phyloP scores from a whole-genome alignment of 495 filamentous ascomycete genomes.

The Talaromyces ruber region DNA sequence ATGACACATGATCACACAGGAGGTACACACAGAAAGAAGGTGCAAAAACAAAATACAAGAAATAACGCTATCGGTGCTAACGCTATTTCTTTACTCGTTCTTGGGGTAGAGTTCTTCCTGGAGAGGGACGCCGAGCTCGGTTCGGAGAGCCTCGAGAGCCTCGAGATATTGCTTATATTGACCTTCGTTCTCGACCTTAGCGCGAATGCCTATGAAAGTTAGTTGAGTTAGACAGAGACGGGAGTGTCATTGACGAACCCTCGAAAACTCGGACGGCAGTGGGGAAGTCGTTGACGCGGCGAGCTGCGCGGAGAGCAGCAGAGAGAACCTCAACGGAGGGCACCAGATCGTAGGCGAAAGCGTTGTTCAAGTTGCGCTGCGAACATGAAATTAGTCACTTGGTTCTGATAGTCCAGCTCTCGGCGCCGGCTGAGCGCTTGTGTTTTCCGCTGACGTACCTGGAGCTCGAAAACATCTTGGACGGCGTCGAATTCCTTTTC shows the following conservation, averaged over 20 bases:
- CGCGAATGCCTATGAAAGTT: conserved; percentile 69
- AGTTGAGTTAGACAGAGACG: not conserved
- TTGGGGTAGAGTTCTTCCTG: conserved; percentile 95
- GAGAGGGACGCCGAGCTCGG: conserved; percentile 84
- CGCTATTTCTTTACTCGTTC: conserved; percentile 37
- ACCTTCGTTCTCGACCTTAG: conserved; percentile 95
- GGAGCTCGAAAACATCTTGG: conserved; percentile 98
- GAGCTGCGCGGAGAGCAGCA: conserved; percentile 82
- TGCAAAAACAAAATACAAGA: not conserved
- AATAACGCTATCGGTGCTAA: not conserved
- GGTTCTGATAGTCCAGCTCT: not conserved
- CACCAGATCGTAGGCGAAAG: conserved; percentile 99
- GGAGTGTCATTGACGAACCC: conserved; percentile 50
- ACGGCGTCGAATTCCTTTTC: conserved; percentile 98
- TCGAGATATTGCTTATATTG: conserved; percentile 98
- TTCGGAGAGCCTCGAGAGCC: conserved; percentile 83
- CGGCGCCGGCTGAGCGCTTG: not conserved
- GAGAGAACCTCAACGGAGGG: conserved; percentile 86
- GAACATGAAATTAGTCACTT: not conserved
- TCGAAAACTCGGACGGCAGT: conserved; percentile 97
- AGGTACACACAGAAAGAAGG: not conserved
- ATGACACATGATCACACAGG: not conserved
- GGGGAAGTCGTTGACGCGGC: conserved; percentile 96
- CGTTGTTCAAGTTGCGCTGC: conserved; percentile 99
- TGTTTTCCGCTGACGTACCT: conserved; percentile 53